Percentiles rank a stretch among this genome's conserved stretches.
Evolutionary conservation across 31 red algal genomes (phyloP).

Genomic region (Odonthalia washingtoniensis): DNA sequence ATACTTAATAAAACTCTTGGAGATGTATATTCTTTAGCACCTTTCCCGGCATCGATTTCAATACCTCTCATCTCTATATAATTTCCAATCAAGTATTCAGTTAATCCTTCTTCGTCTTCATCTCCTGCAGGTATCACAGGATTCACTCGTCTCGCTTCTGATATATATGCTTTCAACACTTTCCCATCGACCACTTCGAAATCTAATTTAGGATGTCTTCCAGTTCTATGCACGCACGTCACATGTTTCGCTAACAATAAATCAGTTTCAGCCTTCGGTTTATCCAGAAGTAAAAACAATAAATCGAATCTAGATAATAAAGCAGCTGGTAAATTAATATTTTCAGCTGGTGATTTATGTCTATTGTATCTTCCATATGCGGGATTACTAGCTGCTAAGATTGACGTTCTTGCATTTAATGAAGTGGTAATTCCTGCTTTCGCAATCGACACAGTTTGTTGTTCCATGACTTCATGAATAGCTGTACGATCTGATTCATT

Average conservation of each 20-base stretch:
- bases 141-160: constrained; percentile 71
- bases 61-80: constrained; percentile 92
- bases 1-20: constrained; percentile 93
- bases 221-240: constrained; percentile 94
- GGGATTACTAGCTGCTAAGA: constrained; percentile 96
- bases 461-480: constrained; percentile 99
- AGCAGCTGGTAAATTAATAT: constrained; percentile 98
- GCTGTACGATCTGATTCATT: constrained; percentile 94
- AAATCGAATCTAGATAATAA: constrained; percentile 98
- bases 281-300: constrained; percentile 96
- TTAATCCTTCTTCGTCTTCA: constrained; percentile 65
- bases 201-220: constrained; percentile 77
- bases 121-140: constrained; percentile 76
- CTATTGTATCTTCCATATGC: constrained; percentile 98
- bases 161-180: constrained; percentile 90
- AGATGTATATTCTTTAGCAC: constrained; percentile 89
- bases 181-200: constrained; percentile 74
- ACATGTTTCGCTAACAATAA: constrained; percentile 88
- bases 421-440: constrained; percentile 99
- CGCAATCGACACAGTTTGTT: constrained; percentile 99
- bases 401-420: constrained; percentile 94
- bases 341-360: constrained; percentile 84
- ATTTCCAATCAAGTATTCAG: constrained; percentile 91
- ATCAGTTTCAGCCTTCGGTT: constrained; percentile 76
- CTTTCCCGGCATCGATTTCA: constrained; percentile 75